Evolutionary conservation across 768 basidiomycete genomes (phyloP).

Genomic region (Mycena crocata): DNA sequence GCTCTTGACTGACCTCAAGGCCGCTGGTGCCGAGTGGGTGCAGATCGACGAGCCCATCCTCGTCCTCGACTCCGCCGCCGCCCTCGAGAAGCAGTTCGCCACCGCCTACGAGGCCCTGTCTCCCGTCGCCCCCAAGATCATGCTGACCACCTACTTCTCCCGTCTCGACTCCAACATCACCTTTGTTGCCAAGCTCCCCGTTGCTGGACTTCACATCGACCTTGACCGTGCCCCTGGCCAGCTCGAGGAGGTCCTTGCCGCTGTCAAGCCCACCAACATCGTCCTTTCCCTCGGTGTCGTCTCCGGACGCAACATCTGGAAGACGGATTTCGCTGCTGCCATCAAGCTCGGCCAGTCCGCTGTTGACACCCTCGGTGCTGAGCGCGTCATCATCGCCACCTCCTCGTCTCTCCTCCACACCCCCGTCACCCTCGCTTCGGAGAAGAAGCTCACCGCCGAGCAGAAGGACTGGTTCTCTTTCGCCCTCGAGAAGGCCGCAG

Average conservation of each 20-base stretch:
- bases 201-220: constrained; percentile 96
- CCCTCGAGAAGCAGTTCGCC: constrained; percentile 82
- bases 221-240: constrained; percentile 93
- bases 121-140: constrained; percentile 88
- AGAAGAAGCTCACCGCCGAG: constrained; percentile 88
- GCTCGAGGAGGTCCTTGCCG: constrained; percentile 83
- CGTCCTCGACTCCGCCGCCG: constrained; percentile 86
- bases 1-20: constrained; percentile 90
- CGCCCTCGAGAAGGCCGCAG: constrained; percentile 93
- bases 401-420: constrained; percentile 99
- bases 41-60: constrained; percentile 98
- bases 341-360: constrained; percentile 88
- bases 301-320: constrained; percentile 99
- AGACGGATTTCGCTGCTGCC: constrained; percentile 89
- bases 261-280: constrained; percentile 85
- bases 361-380: constrained; percentile 81
- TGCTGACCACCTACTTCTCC: constrained; percentile 96
- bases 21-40: constrained; percentile 93
- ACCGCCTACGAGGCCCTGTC: constrained; percentile 85
- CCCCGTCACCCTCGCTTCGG: constrained; percentile 93
- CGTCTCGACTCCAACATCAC: constrained; percentile 93
- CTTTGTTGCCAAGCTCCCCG: constrained; percentile 90
- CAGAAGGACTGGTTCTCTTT: constrained; percentile 99
- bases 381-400: constrained; percentile 93
- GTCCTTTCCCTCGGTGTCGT: constrained; percentile 94